Conservation (phyloP, 2,329 filamentous ascomycete genomes). For the Penicillium aurantiogriseum region DNA sequence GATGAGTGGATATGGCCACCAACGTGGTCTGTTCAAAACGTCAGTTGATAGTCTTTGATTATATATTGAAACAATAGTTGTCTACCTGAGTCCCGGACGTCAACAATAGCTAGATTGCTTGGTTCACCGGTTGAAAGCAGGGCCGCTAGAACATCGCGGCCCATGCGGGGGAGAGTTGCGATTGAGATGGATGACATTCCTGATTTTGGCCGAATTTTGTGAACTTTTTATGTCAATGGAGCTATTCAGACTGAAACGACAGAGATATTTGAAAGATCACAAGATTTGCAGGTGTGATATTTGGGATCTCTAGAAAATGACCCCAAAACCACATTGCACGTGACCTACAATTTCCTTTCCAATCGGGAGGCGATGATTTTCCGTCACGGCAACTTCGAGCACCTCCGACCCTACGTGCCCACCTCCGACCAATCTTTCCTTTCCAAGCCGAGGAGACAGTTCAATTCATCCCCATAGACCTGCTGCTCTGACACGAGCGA, state of each 20-base stretch:
- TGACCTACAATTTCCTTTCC: constrained; percentile 28
- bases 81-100: constrained; percentile 80
- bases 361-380: constrained; percentile 18
- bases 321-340: constrained; percentile 12
- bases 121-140: constrained; percentile 54
- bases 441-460: background rate
- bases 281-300: constrained; percentile 8
- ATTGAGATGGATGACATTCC: constrained; percentile 58
- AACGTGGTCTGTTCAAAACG: constrained; percentile 65
- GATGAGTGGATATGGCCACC: constrained; percentile 84
- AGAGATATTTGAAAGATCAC: background rate
- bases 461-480: constrained; percentile 1
- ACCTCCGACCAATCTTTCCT: constrained; percentile 5
- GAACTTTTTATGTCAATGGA: too few species aligned
- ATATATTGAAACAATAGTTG: background rate
- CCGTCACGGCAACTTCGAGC: constrained; percentile 11
- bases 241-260: background rate
- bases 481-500: background rate
- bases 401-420: background rate
- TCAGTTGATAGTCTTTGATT: background rate
- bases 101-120: constrained; percentile 68
- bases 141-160: constrained; percentile 65
- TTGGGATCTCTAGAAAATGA: background rate
- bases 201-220: background rate
- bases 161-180: constrained; percentile 64